Evolutionary conservation across 768 basidiomycete species (phyloP).

Genomic region (Trametes punicea): DNA sequence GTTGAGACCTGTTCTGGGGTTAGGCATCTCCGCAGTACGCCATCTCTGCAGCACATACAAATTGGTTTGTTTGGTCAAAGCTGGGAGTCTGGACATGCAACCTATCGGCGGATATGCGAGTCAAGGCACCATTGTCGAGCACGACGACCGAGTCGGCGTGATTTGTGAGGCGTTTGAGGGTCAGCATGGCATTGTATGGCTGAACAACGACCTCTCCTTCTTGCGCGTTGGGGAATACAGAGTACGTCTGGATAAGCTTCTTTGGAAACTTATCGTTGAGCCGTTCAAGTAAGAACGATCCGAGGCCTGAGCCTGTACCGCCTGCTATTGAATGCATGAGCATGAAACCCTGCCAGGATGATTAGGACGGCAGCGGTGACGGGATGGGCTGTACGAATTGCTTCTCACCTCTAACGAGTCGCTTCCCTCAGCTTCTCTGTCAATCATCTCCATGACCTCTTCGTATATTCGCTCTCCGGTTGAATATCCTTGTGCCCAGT

Average conservation of each 20-base stretch:
- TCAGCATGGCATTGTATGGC: slow-evolving; percentile 94
- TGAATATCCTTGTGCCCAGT: slow-evolving; percentile 95
- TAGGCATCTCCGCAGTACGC: neutral
- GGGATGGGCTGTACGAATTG: neutral
- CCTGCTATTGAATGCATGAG: slow-evolving; percentile 98
- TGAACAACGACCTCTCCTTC: slow-evolving; percentile 98
- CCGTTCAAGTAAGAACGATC: slow-evolving; percentile 96
- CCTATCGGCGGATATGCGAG: slow-evolving; percentile 90
- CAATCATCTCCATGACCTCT: slow-evolving; percentile 98
- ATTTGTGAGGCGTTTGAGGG: slow-evolving; percentile 90
- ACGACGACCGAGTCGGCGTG: slow-evolving; percentile 98
- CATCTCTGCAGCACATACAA: slow-evolving; percentile 46
- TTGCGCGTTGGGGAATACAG: slow-evolving; percentile 92
- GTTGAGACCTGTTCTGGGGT: slow-evolving; percentile 73
- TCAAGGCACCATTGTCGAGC: slow-evolving; percentile 91
- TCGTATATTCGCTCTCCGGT: slow-evolving; percentile 91
- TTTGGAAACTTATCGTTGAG: slow-evolving; percentile 98
- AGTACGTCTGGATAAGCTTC: slow-evolving; percentile 98
- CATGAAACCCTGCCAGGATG: slow-evolving; percentile 85
- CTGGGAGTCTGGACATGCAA: slow-evolving; percentile 83
- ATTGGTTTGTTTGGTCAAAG: slow-evolving; percentile 90
- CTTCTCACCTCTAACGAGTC: slow-evolving; percentile 89
- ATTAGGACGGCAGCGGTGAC: neutral
- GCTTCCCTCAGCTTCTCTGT: slow-evolving; percentile 96
- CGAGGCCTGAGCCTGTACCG: slow-evolving; percentile 96